Conservation (phyloP, 768 basidiomycete genomes). For the Leccinellum albellum region DNA sequence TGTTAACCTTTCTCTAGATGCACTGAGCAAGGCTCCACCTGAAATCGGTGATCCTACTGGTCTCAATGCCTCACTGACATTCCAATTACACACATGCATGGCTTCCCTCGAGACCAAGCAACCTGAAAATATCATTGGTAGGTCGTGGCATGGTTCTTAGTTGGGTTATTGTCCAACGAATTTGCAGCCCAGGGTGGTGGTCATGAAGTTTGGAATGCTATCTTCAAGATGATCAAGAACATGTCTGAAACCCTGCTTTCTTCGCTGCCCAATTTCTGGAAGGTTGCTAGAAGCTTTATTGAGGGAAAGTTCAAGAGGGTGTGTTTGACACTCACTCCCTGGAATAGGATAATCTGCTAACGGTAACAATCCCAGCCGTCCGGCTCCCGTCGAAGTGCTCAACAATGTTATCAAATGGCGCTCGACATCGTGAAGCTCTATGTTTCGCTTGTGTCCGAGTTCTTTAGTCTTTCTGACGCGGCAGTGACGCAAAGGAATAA, state of each 20-base stretch:
- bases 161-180: not conserved
- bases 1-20: slow-evolving; percentile 34
- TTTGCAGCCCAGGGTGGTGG: slow-evolving; percentile 62
- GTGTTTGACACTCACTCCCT: slow-evolving; percentile 8
- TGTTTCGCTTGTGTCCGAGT: slow-evolving; percentile 78
- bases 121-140: slow-evolving; percentile 59
- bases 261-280: slow-evolving; percentile 92
- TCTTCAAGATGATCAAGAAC: slow-evolving; percentile 75
- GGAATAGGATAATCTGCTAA: not conserved
- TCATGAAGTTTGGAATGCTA: slow-evolving; percentile 78
- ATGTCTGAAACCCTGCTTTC: slow-evolving; percentile 82
- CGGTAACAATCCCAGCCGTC: slow-evolving; percentile 23
- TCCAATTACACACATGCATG: slow-evolving; percentile 60
- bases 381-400: slow-evolving; percentile 69
- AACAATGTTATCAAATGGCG: slow-evolving; percentile 84
- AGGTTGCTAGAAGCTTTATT: slow-evolving; percentile 83
- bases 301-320: slow-evolving; percentile 94
- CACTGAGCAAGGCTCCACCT: slow-evolving; percentile 40
- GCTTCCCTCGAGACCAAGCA: slow-evolving; percentile 60
- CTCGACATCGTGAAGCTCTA: slow-evolving; percentile 84
- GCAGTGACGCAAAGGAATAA: slow-evolving; percentile 53
- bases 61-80: slow-evolving; percentile 43
- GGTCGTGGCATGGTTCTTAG: slow-evolving; percentile 3
- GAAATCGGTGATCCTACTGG: slow-evolving; percentile 36
- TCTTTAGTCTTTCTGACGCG: slow-evolving; percentile 80